These are phyloP conservation scores for Micractinium sp. DNA, from an alignment of 139 green algal species.

Conservation along the genomic window DNA sequence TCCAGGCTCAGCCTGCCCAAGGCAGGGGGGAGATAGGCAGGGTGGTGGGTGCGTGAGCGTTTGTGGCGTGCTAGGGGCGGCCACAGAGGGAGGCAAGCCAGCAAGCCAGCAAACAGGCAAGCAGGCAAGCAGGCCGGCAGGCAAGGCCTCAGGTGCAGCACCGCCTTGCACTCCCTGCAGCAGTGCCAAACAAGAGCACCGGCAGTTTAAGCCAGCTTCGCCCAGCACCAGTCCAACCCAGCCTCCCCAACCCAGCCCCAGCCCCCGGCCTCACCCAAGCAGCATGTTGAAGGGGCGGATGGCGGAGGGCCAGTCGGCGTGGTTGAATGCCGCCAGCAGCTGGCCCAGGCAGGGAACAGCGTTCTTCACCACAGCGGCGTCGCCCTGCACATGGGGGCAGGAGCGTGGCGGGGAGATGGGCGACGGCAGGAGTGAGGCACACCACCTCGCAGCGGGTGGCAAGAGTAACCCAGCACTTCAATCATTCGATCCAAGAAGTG, in stretches of 20 bases:
- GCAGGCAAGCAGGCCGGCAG: neutral
- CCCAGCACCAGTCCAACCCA: neutral
- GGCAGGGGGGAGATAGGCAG: neutral
- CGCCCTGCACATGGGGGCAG: conserved; percentile 30
- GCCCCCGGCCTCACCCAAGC: neutral
- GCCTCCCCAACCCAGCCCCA: neutral
- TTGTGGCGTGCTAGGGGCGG: too few relatives aligned
- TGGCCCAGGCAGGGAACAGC: conserved; percentile 65
- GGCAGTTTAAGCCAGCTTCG: neutral
- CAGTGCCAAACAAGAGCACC: neutral
- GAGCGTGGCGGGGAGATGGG: neutral
- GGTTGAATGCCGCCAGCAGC: conserved; percentile 66
- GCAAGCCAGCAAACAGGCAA: neutral
- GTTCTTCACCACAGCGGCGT: conserved; percentile 59
- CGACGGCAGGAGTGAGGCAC: neutral
- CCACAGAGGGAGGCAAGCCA: neutral
- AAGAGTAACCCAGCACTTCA: neutral
- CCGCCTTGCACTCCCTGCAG: neutral
- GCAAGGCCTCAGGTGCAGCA: neutral
- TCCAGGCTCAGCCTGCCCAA: conserved; percentile 63
- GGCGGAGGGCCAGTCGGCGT: conserved; percentile 49
- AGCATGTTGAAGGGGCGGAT: conserved; percentile 50
- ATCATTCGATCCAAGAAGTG: too few relatives aligned
- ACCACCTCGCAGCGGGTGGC: neutral
- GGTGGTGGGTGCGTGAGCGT: too few relatives aligned